Base-by-base conservation (phyloP, 1,139 yeast genomes). In the Citeromyces siamensis region DNA sequence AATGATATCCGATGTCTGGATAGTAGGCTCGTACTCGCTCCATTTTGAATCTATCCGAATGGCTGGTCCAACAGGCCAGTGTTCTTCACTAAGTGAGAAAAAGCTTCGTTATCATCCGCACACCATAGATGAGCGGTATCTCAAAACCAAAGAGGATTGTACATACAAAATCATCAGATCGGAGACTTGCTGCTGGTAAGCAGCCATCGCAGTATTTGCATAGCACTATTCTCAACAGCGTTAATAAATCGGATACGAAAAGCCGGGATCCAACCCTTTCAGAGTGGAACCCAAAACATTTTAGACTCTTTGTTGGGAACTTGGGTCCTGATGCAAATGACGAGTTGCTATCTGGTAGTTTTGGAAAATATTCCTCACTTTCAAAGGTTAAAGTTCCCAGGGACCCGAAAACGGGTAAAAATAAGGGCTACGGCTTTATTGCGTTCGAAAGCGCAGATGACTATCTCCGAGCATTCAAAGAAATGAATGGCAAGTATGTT, bases 221-320 rank as follows among this genome's bases (percentile, higher is more conserved):
- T 46, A 46, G 56, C 44, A 41, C 49, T 42, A 38, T 19, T 33
- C 38, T 12, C 34, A 35, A 12, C 28, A 35, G 38, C 19, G 39
- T 28, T 13, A 36, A 22, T n/a, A 46, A 49, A 6, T 70, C 59
- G 0, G 73, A 72, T 2, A 71, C 72, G 5, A 54, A 60, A 42
- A 53, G 55, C 10, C 65, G 61, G 38, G 76, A 71, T 44, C 44
- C 58, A 7, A 48, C 71, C 4, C 53, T 71, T 32, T 55, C 64
- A 16, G 75, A 68, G 29, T 76, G 83, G 83, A 67, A 75, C 46
- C 80, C 77, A 16, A 58, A 63, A n/a, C 85, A 79, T 49, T 81
- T 76, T 53, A 58, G 86, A 23, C 57, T 81, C 10, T 81, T 80
- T 56, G 83, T 81, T 7, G 93, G 93, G 0, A 81, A 81, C 46